These are phyloP conservation scores for Lumnitzera racemosa DNA, from an alignment of 345 rosid genomes.

Conservation along the genomic window DNA sequence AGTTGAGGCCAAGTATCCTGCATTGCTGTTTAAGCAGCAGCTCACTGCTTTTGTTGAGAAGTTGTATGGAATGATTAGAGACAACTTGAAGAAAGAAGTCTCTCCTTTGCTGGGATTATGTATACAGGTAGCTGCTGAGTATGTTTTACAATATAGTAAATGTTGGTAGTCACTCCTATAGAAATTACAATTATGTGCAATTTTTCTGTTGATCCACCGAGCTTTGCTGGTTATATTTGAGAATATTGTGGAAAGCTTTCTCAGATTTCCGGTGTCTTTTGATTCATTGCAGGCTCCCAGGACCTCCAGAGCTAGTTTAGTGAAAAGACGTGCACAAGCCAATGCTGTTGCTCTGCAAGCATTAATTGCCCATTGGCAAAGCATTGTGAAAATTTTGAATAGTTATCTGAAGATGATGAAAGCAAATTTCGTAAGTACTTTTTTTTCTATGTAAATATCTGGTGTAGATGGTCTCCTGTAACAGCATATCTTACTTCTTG, in stretches of 20 bases:
- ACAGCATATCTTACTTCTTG: not conserved
- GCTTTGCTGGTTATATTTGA: no score
- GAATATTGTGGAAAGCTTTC: no score
- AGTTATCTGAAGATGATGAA: conserved; percentile 33
- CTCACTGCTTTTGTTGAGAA: conserved; percentile 65
- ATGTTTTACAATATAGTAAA: no score
- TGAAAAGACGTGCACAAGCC: conserved; percentile 32
- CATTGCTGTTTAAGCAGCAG: conserved; percentile 66
- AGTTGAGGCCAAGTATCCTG: conserved; percentile 71
- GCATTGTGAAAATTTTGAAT: conserved; percentile 44
- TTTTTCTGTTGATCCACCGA: no score
- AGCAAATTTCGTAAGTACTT: conserved; percentile 40
- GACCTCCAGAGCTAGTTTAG: conserved; percentile 49
- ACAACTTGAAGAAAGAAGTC: conserved; percentile 57
- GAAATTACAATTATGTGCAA: no score
- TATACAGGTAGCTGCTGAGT: conserved; percentile 34
- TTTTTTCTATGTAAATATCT: conserved; percentile 3
- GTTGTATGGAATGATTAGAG: conserved; percentile 59
- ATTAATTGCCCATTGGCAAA: conserved; percentile 56
- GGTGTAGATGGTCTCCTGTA: not conserved
- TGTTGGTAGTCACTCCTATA: no score
- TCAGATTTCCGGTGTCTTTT: no score
- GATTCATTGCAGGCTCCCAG: conserved; percentile 11
- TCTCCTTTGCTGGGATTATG: conserved; percentile 47
- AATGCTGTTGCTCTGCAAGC: conserved; percentile 40